These are phyloP conservation scores for Candida freyschussii DNA, from an alignment of 1,139 yeast genomes.

Conservation along the genomic window DNA sequence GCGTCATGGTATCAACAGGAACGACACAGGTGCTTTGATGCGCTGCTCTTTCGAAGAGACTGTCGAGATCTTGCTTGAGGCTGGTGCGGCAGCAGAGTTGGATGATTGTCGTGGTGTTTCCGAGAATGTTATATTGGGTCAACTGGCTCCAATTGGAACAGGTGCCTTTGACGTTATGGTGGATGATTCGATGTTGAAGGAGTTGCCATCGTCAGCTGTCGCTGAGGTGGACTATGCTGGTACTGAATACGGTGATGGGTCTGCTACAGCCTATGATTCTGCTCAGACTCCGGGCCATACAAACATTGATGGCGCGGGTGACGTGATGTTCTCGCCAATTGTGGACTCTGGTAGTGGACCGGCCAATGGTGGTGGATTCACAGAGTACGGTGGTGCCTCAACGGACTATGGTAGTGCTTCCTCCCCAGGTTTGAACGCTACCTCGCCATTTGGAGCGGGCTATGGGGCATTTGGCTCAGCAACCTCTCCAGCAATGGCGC, in stretches of 20 bases:
- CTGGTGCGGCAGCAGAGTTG: slow-evolving; percentile 95
- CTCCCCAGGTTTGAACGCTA: slow-evolving; percentile 43
- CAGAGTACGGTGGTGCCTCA: slow-evolving; percentile 75
- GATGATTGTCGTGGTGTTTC: slow-evolving; percentile 99
- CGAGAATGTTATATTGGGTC: slow-evolving; percentile 96
- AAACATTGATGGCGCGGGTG: slow-evolving; percentile 69
- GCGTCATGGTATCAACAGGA: slow-evolving; percentile 98
- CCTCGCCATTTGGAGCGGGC: slow-evolving; percentile 43
- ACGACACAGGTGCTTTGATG: slow-evolving; percentile 98
- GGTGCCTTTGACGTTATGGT: slow-evolving; percentile 96
- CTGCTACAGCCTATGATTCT: slow-evolving; percentile 90
- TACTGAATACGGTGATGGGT: slow-evolving; percentile 62
- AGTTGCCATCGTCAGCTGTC: slow-evolving; percentile 27
- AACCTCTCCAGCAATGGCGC: slow-evolving; percentile 61
- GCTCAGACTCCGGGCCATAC: slow-evolving; percentile 77
- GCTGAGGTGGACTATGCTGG: slow-evolving; percentile 33
- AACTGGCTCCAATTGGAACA: slow-evolving; percentile 97
- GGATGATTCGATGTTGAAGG: slow-evolving; percentile 81
- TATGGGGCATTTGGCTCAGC: slow-evolving; percentile 56
- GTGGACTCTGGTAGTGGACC: slow-evolving; percentile 83
- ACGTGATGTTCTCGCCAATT: slow-evolving; percentile 90
- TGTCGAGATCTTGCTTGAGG: slow-evolving; percentile 93
- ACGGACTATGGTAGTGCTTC: slow-evolving; percentile 53
- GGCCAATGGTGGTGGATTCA: slow-evolving; percentile 72
- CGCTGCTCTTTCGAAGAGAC: slow-evolving; percentile 99